Evolutionary conservation across 345 rosid genomes (phyloP).

Genomic region (Aurinia saxatilis): DNA sequence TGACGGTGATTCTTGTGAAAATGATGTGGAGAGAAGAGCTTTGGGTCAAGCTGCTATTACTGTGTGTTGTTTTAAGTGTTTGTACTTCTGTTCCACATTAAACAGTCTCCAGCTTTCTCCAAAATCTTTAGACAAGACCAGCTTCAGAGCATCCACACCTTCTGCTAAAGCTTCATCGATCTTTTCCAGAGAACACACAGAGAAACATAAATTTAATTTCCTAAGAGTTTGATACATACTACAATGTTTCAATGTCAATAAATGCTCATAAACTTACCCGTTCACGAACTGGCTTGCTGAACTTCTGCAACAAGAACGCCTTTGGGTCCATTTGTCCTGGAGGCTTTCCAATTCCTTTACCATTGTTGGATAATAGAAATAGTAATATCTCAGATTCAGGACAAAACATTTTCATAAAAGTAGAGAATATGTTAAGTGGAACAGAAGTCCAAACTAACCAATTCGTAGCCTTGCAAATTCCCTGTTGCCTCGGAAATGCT

Average conservation of each 20-base stretch:
- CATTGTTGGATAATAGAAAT: not conserved
- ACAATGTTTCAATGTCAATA: not conserved
- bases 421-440: not conserved
- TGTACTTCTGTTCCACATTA: conserved; percentile 76
- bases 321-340: conserved; percentile 99
- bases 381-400: not conserved
- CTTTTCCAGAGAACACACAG: conserved; percentile 27
- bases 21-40: not conserved
- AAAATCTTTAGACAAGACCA: conserved; percentile 64
- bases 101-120: conserved; percentile 58
- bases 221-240: not conserved
- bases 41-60: conserved; percentile 32
- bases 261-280: conserved; percentile 38
- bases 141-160: conserved; percentile 61
- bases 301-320: conserved; percentile 84
- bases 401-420: not conserved
- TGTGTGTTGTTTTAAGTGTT: conserved; percentile 59
- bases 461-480: conserved; percentile 87
- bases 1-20: not conserved
- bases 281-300: conserved; percentile 52
- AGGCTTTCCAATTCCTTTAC: conserved; percentile 70
- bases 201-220: not conserved
- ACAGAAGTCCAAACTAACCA: conserved; percentile 39
- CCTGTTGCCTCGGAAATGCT: conserved; percentile 63
- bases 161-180: conserved; percentile 64